A percentile compares a stretch with the other conserved stretches of the same genome.
Conservation (phyloP, 768 basidiomycete genomes). For the Serpula lacrymans region DNA sequence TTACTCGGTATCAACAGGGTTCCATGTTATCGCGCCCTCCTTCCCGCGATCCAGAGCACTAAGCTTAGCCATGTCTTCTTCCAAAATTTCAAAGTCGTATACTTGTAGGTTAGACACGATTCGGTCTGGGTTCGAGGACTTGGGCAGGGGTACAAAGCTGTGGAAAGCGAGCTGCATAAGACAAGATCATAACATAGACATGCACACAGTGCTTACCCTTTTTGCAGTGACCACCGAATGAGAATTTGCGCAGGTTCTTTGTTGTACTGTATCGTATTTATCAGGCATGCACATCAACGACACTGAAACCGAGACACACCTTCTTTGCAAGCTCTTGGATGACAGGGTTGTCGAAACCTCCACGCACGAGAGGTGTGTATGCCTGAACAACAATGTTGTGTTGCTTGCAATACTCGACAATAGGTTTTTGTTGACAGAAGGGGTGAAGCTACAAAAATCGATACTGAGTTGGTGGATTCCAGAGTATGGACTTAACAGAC, state of each 20-base stretch:
- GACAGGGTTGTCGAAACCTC: conserved; percentile 44
- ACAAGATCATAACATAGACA: not conserved
- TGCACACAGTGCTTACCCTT: conserved; percentile 42
- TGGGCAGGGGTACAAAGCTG: conserved; percentile 48
- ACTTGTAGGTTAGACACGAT: conserved; percentile 44
- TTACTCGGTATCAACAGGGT: conserved; percentile 34
- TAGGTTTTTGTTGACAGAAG: conserved; percentile 34
- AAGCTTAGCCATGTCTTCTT: conserved; percentile 40
- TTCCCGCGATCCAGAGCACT: conserved; percentile 43
- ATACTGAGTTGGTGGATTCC: conserved; percentile 5
- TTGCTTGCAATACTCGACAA: conserved; percentile 32
- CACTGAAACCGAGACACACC: conserved; percentile 30
- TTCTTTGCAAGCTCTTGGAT: conserved; percentile 51
- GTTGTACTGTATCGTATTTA: conserved; percentile 35
- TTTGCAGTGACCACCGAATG: conserved; percentile 85
- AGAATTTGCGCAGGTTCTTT: conserved; percentile 71
- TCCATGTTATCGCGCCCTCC: conserved; percentile 46
- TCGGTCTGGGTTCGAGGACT: conserved; percentile 40
- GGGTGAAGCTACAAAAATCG: conserved; percentile 22
- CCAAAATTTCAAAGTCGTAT: conserved; percentile 42
- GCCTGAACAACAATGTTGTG: conserved; percentile 38
- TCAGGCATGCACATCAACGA: not conserved
- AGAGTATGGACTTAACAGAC: conserved; percentile 27
- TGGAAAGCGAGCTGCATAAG: conserved; percentile 1
- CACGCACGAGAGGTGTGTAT: conserved; percentile 32